Evolutionary conservation across 2,329 filamentous ascomycete genomes (phyloP).

Genomic region (Furcasterigmium furcatum): DNA sequence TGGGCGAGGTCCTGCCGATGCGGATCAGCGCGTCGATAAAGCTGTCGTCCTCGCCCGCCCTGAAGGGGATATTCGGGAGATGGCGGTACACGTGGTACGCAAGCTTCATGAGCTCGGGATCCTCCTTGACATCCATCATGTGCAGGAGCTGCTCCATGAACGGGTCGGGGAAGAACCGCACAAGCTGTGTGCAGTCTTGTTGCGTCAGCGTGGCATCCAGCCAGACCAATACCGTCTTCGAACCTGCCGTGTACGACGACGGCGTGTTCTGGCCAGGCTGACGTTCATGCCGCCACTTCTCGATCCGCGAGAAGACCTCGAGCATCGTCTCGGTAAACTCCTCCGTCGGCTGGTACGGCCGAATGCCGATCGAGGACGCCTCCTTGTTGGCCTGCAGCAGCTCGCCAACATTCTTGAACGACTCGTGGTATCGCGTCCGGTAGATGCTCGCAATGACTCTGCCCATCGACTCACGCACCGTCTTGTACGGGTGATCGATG

Average conservation of each 20-base stretch:
- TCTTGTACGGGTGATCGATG: constrained; percentile 96
- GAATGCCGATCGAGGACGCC: constrained; percentile 77
- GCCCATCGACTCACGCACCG: constrained; percentile 92
- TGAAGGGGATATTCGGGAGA: constrained; percentile 90
- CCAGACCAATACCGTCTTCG: constrained; percentile 95
- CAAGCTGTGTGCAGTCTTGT: constrained; percentile 86
- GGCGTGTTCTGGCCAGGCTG: constrained; percentile 87
- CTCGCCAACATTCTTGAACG: constrained; percentile 73
- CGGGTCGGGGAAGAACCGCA: constrained; percentile 83
- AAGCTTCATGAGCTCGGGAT: constrained; percentile 88
- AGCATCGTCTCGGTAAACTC: constrained; percentile 72
- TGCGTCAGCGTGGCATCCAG: constrained; percentile 87
- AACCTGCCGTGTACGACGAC: constrained; percentile 90
- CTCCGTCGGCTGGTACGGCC: constrained; percentile 75
- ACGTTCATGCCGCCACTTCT: constrained; percentile 83
- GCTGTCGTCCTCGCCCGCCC: constrained; percentile 75
- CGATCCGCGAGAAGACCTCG: constrained; percentile 74
- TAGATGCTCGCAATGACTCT: constrained; percentile 85
- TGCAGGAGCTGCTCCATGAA: constrained; percentile 93
- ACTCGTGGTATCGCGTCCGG: constrained; percentile 90
- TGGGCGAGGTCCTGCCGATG: constrained; percentile 78
- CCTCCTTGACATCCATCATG: constrained; percentile 99
- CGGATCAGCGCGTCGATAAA: constrained; percentile 86
- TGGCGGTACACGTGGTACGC: constrained; percentile 98
- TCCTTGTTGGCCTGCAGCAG: constrained; percentile 77